Evolutionary conservation across 352 stramenopile species (phyloP).

Genomic region (Globisporangium perplexum): DNA sequence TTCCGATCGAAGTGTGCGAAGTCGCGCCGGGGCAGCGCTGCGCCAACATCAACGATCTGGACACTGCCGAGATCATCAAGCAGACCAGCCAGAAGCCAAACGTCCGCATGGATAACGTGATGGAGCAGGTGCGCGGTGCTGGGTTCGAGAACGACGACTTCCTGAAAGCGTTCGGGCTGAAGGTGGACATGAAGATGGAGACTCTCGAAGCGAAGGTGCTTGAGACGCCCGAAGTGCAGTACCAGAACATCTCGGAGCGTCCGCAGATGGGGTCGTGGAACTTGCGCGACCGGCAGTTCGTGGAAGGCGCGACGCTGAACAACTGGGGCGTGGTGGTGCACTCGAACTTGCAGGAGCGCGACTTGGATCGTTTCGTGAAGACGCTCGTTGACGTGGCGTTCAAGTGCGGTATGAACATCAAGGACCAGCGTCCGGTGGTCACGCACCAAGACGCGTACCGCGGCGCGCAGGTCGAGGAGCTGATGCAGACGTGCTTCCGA

Average conservation of each 20-base stretch:
- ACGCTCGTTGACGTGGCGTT: slow-evolving; percentile 26
- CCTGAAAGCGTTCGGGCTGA: slow-evolving; percentile 53
- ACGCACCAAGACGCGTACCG: slow-evolving; percentile 33
- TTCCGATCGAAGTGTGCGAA: slow-evolving; percentile 82
- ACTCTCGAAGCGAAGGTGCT: slow-evolving; percentile 41
- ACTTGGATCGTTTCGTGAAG: slow-evolving; percentile 39
- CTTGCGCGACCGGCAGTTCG: slow-evolving; percentile 65
- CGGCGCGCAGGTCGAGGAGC: slow-evolving; percentile 38
- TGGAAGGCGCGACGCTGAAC: slow-evolving; percentile 33
- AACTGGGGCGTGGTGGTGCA: slow-evolving; percentile 60
- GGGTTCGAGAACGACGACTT: slow-evolving; percentile 72
- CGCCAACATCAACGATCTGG: slow-evolving; percentile 65
- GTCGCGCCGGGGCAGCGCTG: slow-evolving; percentile 66
- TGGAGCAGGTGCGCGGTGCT: slow-evolving; percentile 51
- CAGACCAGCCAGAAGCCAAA: slow-evolving; percentile 48
- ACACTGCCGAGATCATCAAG: slow-evolving; percentile 82
- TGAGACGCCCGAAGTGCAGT: slow-evolving; percentile 57
- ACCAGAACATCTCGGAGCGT: slow-evolving; percentile 50
- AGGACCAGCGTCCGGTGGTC: slow-evolving; percentile 30
- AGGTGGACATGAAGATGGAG: slow-evolving; percentile 47
- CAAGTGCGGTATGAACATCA: slow-evolving; percentile 34
- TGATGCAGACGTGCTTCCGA: slow-evolving; percentile 53
- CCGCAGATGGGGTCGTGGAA: slow-evolving; percentile 70
- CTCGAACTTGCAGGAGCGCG: slow-evolving; percentile 25
- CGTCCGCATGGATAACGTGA: slow-evolving; percentile 44